These are phyloP conservation scores for Brassica juncea DNA, from an alignment of 345 rosid genomes.

Conservation along the genomic window DNA sequence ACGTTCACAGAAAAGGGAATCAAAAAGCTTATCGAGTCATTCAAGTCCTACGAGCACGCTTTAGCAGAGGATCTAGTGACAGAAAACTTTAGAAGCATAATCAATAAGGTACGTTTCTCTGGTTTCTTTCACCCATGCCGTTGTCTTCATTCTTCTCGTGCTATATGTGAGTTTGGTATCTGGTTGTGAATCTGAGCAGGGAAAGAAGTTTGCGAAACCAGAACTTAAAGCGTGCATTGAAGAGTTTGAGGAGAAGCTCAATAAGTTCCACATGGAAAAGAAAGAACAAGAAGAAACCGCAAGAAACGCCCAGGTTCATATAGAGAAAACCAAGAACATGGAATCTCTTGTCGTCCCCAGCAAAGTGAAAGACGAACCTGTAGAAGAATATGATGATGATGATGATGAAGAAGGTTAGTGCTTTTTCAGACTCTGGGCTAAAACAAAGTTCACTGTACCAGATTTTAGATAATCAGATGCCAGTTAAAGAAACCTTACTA, in stretches of 20 bases:
- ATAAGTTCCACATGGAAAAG: constrained; percentile 81
- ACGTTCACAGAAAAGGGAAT: constrained; percentile 92
- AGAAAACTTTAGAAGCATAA: constrained; percentile 83
- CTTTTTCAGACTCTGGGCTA: neutral
- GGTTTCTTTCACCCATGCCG: constrained; percentile 1
- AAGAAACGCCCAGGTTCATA: constrained; percentile 81
- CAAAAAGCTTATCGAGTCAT: constrained; percentile 84
- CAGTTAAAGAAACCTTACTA: neutral
- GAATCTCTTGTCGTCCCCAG: constrained; percentile 43
- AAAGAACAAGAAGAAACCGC: constrained; percentile 95
- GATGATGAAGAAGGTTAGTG: constrained; percentile 64
- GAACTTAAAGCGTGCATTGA: constrained; percentile 86
- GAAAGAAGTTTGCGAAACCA: constrained; percentile 93
- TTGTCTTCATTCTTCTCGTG: constrained; percentile 11
- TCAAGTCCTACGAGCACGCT: constrained; percentile 81
- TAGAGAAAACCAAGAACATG: constrained; percentile 54
- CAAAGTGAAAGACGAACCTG: constrained; percentile 50
- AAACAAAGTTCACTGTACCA: constrained; percentile 11
- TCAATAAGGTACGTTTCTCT: constrained; percentile 70
- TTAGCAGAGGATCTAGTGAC: constrained; percentile 79
- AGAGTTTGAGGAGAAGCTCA: constrained; percentile 95
- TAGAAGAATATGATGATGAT: constrained; percentile 45
- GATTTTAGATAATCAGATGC: neutral
- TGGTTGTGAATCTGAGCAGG: constrained; percentile 50
- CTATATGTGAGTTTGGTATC: constrained; percentile 22